These are phyloP conservation scores for Senecio squalidus DNA, from an alignment of 140 eudicot species.

Conservation along the genomic window DNA sequence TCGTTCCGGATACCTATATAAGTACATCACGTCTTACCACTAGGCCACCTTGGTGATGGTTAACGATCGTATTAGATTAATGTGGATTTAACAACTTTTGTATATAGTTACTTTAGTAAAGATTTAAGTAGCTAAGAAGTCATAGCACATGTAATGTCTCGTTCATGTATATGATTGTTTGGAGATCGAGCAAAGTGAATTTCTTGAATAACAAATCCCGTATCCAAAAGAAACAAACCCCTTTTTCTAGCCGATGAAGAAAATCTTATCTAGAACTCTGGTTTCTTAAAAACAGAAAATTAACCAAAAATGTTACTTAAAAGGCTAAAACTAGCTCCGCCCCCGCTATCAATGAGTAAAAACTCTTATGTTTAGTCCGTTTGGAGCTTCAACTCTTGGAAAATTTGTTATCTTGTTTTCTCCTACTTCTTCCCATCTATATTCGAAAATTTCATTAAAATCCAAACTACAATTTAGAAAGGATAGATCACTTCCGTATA, in stretches of 20 bases:
- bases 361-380: conserved; percentile 73
- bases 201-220: neutral
- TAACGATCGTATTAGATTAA: neutral
- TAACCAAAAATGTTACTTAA: too few relatives aligned
- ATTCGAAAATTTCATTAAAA: neutral
- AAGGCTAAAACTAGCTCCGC: too few relatives aligned
- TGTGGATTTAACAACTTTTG: neutral
- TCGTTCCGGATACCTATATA: neutral
- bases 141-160: conserved; percentile 1
- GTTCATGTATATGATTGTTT: conserved; percentile 1
- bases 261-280: too few relatives aligned
- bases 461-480: too few relatives aligned
- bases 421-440: conserved; percentile 94
- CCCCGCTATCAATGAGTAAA: too few relatives aligned
- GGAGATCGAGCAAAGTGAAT: neutral
- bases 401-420: conserved; percentile 73
- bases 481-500: too few relatives aligned
- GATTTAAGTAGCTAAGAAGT: conserved; percentile 3
- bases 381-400: conserved; percentile 96
- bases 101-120: neutral
- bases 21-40: neutral
- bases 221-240: too few relatives aligned
- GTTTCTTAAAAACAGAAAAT: too few relatives aligned
- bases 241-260: too few relatives aligned
- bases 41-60: neutral